phyloP scores from a whole-genome alignment of 2,329 filamentous ascomycete genomes.

The Aspergillus luchuensis region DNA sequence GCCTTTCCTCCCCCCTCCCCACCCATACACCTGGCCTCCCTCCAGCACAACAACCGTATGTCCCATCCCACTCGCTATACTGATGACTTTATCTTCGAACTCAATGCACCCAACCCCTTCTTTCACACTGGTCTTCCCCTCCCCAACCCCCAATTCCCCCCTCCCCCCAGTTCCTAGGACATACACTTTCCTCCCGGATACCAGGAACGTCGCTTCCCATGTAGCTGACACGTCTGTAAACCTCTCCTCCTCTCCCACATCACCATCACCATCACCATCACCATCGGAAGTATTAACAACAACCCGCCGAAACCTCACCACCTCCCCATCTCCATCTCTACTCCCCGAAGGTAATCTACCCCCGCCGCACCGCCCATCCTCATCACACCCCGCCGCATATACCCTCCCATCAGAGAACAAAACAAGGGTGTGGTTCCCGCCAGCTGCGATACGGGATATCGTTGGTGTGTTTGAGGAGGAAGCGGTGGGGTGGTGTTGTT shows the following conservation, averaged over 20 bases:
- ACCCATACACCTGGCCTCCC: slow-evolving; percentile 79
- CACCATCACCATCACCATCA: neutral
- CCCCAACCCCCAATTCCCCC: slow-evolving; percentile 71
- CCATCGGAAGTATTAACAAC: slow-evolving; percentile 14
- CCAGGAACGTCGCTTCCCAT: slow-evolving; percentile 73
- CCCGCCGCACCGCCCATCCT: slow-evolving; percentile 49
- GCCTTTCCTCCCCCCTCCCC: slow-evolving; percentile 84
- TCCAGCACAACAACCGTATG: slow-evolving; percentile 74
- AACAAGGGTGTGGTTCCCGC: slow-evolving; percentile 85
- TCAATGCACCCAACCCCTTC: slow-evolving; percentile 50
- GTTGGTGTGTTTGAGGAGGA: neutral
- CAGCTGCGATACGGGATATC: slow-evolving; percentile 56
- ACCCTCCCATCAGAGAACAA: slow-evolving; percentile 62
- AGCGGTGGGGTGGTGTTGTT: slow-evolving; percentile 25
- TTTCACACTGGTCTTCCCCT: slow-evolving; percentile 22
- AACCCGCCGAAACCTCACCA: slow-evolving; percentile 33
- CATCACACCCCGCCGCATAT: slow-evolving; percentile 66
- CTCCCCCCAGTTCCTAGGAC: slow-evolving; percentile 67
- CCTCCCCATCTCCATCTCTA: neutral
- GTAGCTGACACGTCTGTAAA: slow-evolving; percentile 65
- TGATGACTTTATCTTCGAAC: slow-evolving; percentile 64
- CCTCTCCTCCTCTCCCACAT: slow-evolving; percentile 24
- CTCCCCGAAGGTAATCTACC: neutral
- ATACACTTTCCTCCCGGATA: slow-evolving; percentile 57
- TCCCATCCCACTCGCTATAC: slow-evolving; percentile 72